phyloP scores from a whole-genome alignment of 1,139 yeast species.

The Debaryomyces fabryi region DNA sequence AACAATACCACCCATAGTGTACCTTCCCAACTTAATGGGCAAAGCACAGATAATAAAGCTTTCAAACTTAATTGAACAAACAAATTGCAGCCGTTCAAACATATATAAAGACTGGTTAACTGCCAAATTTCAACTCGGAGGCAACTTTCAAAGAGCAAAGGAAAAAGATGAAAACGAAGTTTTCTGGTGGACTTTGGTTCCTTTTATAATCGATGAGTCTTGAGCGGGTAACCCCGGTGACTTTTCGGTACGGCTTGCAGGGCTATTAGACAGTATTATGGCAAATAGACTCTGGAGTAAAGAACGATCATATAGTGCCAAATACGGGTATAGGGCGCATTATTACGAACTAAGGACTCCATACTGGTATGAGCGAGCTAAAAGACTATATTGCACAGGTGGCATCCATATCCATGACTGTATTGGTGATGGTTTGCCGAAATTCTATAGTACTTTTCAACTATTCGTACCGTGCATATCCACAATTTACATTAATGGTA shows the following conservation, averaged over 20 bases:
- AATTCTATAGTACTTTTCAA: slow-evolving; percentile 19
- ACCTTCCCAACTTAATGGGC: slow-evolving; percentile 59
- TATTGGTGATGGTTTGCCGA: slow-evolving; percentile 18
- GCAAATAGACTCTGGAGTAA: not conserved
- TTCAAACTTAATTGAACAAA: slow-evolving; percentile 13
- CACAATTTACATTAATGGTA: slow-evolving; percentile 26
- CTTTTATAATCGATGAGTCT: not conserved
- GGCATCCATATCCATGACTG: slow-evolving; percentile 17
- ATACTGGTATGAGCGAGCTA: slow-evolving; percentile 12
- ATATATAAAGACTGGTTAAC: slow-evolving; percentile 19
- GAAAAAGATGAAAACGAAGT: slow-evolving; percentile 13
- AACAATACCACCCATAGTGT: slow-evolving; percentile 19
- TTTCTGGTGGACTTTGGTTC: not conserved
- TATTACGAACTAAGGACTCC: not conserved
- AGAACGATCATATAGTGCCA: not conserved
- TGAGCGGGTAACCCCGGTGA: slow-evolving; percentile 1
- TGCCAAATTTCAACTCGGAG: slow-evolving; percentile 43
- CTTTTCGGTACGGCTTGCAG: not conserved
- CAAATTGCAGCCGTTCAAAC: slow-evolving; percentile 14
- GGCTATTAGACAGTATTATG: not conserved
- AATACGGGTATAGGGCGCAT: not conserved
- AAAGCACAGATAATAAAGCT: slow-evolving; percentile 25
- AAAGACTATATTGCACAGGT: slow-evolving; percentile 16
- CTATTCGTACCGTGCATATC: slow-evolving; percentile 24
- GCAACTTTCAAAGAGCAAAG: slow-evolving; percentile 40